Percentiles rank a stretch among this genome's conserved stretches.
Conservation (phyloP, 768 basidiomycete genomes). For the Suillus lakei region DNA sequence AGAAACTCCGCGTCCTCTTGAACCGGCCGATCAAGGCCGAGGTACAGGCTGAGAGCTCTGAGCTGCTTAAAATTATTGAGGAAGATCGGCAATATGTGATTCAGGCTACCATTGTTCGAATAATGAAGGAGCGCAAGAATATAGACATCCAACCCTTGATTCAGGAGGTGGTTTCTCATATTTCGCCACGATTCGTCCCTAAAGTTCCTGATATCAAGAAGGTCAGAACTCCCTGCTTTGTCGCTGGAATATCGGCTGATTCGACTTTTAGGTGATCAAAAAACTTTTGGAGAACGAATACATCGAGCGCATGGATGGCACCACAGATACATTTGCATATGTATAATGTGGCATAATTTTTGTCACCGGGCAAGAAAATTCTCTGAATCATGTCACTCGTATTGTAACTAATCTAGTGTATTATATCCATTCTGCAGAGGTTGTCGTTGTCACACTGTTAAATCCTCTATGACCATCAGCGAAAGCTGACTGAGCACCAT, state of each 20-base stretch:
- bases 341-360: constrained; percentile 38
- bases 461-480: too few relatives aligned
- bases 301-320: constrained; percentile 89
- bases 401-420: background rate
- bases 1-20: too few relatives aligned
- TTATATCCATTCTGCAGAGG: background rate
- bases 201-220: constrained; percentile 98
- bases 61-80: too few relatives aligned
- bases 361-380: background rate
- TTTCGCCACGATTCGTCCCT: constrained; percentile 85
- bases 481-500: too few relatives aligned
- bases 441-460: too few relatives aligned
- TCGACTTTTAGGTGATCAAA: constrained; percentile 73
- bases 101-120: constrained; percentile 92
- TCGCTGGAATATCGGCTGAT: constrained; percentile 7
- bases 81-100: constrained; percentile 68
- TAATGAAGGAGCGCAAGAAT: constrained; percentile 95
- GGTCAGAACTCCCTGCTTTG: constrained; percentile 42
- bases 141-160: constrained; percentile 93
- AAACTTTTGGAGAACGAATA: constrained; percentile 95
- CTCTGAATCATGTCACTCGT: background rate
- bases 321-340: constrained; percentile 68
- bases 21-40: too few relatives aligned
- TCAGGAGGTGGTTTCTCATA: constrained; percentile 88
- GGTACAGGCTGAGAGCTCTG: too few relatives aligned